A percentile compares a stretch with the other conserved stretches of the same genome.
phyloP scores from a whole-genome alignment of 2,329 filamentous ascomycete genomes.

The Hawksworthiomyces lignivorus region DNA sequence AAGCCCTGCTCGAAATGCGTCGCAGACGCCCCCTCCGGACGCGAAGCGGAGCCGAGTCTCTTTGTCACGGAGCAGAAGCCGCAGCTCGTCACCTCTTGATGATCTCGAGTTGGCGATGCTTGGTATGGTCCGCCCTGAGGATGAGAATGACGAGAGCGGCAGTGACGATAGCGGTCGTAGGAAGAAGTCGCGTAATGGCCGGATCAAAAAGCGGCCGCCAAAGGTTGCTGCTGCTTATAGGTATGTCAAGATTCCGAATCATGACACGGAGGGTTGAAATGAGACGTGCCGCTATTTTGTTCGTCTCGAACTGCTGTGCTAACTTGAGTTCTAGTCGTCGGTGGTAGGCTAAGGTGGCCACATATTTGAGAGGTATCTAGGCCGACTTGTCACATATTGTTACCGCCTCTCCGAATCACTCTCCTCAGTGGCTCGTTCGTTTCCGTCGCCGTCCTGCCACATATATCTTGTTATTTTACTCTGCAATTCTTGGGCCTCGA shows the following conservation, averaged over 20 bases:
- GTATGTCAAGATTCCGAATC: conserved; percentile 5
- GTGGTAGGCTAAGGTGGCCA: too few relatives aligned
- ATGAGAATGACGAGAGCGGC: conserved; percentile 1
- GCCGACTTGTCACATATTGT: too few relatives aligned
- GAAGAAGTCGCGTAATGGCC: background rate
- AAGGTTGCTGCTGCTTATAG: conserved; percentile 11
- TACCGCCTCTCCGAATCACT: too few relatives aligned
- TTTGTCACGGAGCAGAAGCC: conserved; percentile 4
- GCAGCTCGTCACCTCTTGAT: conserved; percentile 17
- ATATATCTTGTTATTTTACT: too few relatives aligned
- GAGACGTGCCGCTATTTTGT: too few relatives aligned
- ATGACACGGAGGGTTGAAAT: too few relatives aligned
- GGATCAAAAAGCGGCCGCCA: conserved; percentile 5
- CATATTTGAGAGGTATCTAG: too few relatives aligned
- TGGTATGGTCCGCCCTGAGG: conserved; percentile 18
- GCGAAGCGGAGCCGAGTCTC: background rate
- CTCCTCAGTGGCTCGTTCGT: too few relatives aligned
- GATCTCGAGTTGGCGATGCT: conserved; percentile 19
- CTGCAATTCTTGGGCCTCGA: too few relatives aligned
- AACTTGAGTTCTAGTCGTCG: background rate
- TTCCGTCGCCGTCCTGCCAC: too few relatives aligned
- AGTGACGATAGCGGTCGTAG: background rate
- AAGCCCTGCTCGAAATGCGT: background rate
- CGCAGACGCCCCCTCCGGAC: background rate
- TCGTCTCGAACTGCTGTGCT: background rate